Evolutionary conservation across 2,329 filamentous ascomycete species (phyloP), one percentile per base, ranked within the genome.

Genomic region (Ambrosiella xylebori): DNA sequence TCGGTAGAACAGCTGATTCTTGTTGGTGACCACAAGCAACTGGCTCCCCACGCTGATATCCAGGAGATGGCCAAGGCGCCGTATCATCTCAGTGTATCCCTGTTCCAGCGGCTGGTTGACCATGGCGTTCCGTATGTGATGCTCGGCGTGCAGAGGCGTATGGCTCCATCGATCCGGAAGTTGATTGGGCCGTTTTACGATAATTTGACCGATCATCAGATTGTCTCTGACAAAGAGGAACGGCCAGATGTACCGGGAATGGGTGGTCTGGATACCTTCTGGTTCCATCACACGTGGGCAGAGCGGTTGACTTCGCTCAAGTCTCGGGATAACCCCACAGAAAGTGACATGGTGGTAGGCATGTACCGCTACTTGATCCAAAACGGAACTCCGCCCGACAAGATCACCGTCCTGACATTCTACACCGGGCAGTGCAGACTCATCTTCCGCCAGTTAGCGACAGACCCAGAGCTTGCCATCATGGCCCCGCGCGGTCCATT

Each of bases 331-430:
- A 96, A 95, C 64, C 67, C 71, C 0, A 69, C 74, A 1, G 90
- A 96, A 66, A 87, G 87, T 0, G 71, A 79, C 1, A 91, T 95
- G 83, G 74, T 95, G 37, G 77, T 82, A 0, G 76, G 75, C 0
- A 86, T 95, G 62, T 82, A 83, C 62, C 71, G 79, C 35, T 86
- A 95, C 64, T 77, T 96, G 0, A 67, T 84, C 0, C 71, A 80
- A 60, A 91, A 90, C 61, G 83, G 83, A 0, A 70, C 84, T 0
- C 64, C 71, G 0, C 66, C 77, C 0, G 66, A 70, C 0, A 74
- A 83, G 5, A 89, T 95, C 58, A 95, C 88, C 0, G 73, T 95
- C 2, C 69, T 96, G 54, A 91, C 88, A 0, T 95, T 93, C 65
- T 96, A 95, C 72, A 88, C 86, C 49, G 89, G 86, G 0, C 90